phyloP scores from a whole-genome alignment of 768 basidiomycete species.

The Tricholoma flavovirens region DNA sequence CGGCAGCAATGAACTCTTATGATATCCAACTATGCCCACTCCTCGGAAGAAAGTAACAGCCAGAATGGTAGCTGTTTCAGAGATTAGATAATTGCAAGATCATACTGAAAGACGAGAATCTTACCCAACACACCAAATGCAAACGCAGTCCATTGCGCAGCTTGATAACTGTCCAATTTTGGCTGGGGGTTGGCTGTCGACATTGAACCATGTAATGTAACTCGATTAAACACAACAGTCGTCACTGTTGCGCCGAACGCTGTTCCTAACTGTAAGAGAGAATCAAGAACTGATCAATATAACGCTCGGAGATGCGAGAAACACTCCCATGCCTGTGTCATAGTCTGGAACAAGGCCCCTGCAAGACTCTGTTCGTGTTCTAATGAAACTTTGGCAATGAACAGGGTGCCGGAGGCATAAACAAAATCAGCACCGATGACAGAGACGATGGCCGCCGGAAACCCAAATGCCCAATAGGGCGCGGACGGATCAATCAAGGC shows the following conservation, averaged over 20 bases:
- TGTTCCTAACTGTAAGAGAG: slow-evolving; percentile 49
- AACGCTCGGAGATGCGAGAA: background rate
- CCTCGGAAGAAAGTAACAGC: slow-evolving; percentile 14
- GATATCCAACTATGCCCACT: slow-evolving; percentile 17
- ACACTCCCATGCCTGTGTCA: slow-evolving; percentile 51
- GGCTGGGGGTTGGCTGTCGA: slow-evolving; percentile 22
- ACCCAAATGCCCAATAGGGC: slow-evolving; percentile 72
- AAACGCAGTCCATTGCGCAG: slow-evolving; percentile 61
- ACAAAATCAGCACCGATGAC: slow-evolving; percentile 80
- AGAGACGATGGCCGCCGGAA: slow-evolving; percentile 57
- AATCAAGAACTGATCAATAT: background rate
- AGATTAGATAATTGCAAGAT: background rate
- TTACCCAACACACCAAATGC: slow-evolving; percentile 57
- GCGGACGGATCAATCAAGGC: slow-evolving; percentile 54
- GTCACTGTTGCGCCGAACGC: slow-evolving; percentile 66
- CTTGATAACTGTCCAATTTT: slow-evolving; percentile 47
- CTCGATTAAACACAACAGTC: slow-evolving; percentile 64
- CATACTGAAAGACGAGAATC: slow-evolving; percentile 11
- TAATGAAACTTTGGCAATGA: slow-evolving; percentile 60
- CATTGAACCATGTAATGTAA: slow-evolving; percentile 29
- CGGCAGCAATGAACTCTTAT: slow-evolving; percentile 1
- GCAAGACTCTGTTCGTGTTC: slow-evolving; percentile 73
- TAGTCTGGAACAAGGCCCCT: slow-evolving; percentile 73
- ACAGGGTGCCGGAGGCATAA: slow-evolving; percentile 67
- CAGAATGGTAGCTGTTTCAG: slow-evolving; percentile 10